Evolutionary conservation across 2,329 filamentous ascomycete genomes (phyloP), one percentile per base, ranked within the genome.

Genomic region (Scolecobasidium constrictum): DNA sequence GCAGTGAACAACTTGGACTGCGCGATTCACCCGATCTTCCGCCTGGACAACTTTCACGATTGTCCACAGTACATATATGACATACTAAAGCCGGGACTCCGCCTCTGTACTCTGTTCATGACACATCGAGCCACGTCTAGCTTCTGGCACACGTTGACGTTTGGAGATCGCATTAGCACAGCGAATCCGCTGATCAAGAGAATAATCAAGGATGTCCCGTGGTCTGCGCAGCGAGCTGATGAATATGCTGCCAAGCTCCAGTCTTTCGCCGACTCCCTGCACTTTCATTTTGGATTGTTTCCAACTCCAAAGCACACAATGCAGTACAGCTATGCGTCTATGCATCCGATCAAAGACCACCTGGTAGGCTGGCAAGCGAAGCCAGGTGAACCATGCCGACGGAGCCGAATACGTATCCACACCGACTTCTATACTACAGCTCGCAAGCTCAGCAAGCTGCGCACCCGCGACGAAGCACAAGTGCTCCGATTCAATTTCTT

Each of bases 391-490:
- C 60, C 59, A 31, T 60, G 58, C 40, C 60, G 59, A 33, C 57
- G 53, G 4, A 58, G 56, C 43, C 52, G 56, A n/a, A 61, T 64
- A 20, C 59, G 59, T 40, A 47, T 64, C 2, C 59, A 63, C 42
- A 56, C 59, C 4, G 60, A 63, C 43, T 62, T 64, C 40, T 63
- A 62, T 36, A 63, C 59, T 9, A 61, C 58, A 2, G 60, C 60
- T 9, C 61, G 60, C 48, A 60, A 60, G 39, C 50, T 62, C 13
- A 60, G 57, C 42, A 15, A 60, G 2, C 34, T 63, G 20, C 54
- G 53, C 28, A 62, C 58, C 43, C 56, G 57, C 13, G 60, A 63
- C 23, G 60, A 59, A 5, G 59, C 58, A 3, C 61, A 62, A 59
- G 60, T 63, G 1, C 40, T 64, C 17, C 58, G 61, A 11, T 64